Conservation (phyloP, 768 basidiomycete genomes). For the Mycena galopus region DNA sequence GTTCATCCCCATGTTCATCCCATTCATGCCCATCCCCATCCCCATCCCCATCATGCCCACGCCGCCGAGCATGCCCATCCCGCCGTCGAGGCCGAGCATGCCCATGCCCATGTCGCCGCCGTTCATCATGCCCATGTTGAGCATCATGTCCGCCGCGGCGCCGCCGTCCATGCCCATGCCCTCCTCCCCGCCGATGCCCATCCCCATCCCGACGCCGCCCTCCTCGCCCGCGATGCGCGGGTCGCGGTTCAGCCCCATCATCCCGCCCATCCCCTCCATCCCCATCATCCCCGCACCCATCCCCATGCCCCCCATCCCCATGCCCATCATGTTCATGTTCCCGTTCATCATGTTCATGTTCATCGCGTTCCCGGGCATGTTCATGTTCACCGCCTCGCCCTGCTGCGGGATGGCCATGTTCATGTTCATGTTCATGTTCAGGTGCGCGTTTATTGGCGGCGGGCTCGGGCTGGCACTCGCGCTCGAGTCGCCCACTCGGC, state of each 20-base stretch:
- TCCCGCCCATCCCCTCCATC: constrained; percentile 20
- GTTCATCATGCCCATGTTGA: constrained; percentile 37
- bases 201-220: constrained; percentile 30
- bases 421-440: constrained; percentile 31
- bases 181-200: constrained; percentile 30
- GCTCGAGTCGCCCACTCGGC: constrained; percentile 32
- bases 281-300: too few species aligned
- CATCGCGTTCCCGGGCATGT: neutral
- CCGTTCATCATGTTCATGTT: neutral
- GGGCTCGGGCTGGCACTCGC: constrained; percentile 37
- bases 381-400: constrained; percentile 14
- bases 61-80: constrained; percentile 10
- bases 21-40: constrained; percentile 28
- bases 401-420: constrained; percentile 29
- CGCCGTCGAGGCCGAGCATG: constrained; percentile 27
- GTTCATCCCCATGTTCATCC: constrained; percentile 29
- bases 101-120: constrained; percentile 14
- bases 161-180: constrained; percentile 26
- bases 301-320: constrained; percentile 30
- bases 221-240: constrained; percentile 10
- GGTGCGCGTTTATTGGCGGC: constrained; percentile 30
- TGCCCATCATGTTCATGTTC: constrained; percentile 10
- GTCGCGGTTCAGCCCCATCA: constrained; percentile 16
- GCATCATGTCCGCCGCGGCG: constrained; percentile 31
- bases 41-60: constrained; percentile 28